Evolutionary conservation across 495 filamentous ascomycete species (phyloP), one percentile per base, ranked within the genome.

Genomic region (Pyronema omphalodes): DNA sequence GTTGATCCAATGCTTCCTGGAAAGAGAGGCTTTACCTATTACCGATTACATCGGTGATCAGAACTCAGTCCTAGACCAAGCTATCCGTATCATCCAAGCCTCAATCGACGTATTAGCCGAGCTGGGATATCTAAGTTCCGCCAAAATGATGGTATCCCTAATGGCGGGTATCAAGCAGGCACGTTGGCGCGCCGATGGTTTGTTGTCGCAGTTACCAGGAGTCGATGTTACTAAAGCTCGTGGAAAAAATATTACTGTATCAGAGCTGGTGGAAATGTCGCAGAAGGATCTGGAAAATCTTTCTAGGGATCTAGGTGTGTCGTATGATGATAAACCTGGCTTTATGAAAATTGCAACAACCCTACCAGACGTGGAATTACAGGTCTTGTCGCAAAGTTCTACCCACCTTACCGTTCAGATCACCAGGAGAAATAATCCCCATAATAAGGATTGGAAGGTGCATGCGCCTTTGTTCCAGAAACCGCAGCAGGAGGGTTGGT

Each of bases 1-100:
- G 36, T 73, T 99, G 2, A 73, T 99, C 0, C 93, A 99, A 63
- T 88, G 91, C 1, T 87, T 94, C 65, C 88, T 99, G 78, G 86
- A 83, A 35, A 81, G 89, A 37, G 83, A 95, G 58, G 79, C 84
- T 49, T 77, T 99, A 23, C 91, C 91, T 7, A 95, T 99, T 50
- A 83, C 87, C 1, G 91, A 99, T 71, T 99, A 99, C 58, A 85
- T 96, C 6, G 91, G 89, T 59, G 91, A 99, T 67, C 86, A 89
- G 64, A 85, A 76, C 44, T 82, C 78, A 12, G 85, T 93, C 7
- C 75, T 96, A 9, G 91, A 99, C 68, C 91, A 99, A 62, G 83
- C 84, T 19, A 89, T 99, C 56, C 89, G 91, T 79, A 87, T 98
- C 65, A 81, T 95, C 53, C 81, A 80, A 65, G 91, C 91, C 9